A percentile compares a stretch with the other conserved stretches of the same genome.
Conservation (phyloP, 176 grass and related monocot genomes). For the Pontederia paniculata region DNA sequence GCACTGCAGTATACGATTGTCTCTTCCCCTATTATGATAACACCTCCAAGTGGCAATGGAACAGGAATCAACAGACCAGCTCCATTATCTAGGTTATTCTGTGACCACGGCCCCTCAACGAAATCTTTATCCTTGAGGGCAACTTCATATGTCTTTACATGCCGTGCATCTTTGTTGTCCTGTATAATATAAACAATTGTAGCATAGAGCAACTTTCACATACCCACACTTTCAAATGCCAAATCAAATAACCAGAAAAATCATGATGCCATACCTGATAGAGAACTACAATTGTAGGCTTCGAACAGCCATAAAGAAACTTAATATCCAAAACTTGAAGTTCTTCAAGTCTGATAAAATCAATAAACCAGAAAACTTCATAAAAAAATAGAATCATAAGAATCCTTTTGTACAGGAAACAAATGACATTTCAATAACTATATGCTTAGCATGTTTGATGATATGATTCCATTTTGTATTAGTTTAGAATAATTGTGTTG, state of each 20-base stretch:
- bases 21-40: slow-evolving; percentile 95
- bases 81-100: slow-evolving; percentile 95
- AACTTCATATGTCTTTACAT: slow-evolving; percentile 96
- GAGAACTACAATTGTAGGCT: slow-evolving; percentile 80
- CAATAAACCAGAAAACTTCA: too few relatives aligned
- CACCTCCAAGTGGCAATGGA: slow-evolving; percentile 77
- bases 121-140: slow-evolving; percentile 96
- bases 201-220: background rate
- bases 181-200: slow-evolving; percentile 18
- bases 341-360: slow-evolving; percentile 62
- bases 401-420: too few relatives aligned
- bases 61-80: slow-evolving; percentile 87
- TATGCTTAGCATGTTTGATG: too few relatives aligned
- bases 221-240: background rate
- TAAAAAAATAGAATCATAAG: too few relatives aligned
- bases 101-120: slow-evolving; percentile 85
- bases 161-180: slow-evolving; percentile 97
- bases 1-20: slow-evolving; percentile 92
- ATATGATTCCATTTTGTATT: too few relatives aligned
- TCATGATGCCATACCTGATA: slow-evolving; percentile 51
- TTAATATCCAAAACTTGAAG: slow-evolving; percentile 98
- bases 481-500: too few relatives aligned
- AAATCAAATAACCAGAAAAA: slow-evolving; percentile 3
- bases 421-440: too few relatives aligned
- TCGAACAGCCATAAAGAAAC: slow-evolving; percentile 83